Base-by-base conservation (phyloP, 345 rosid genomes). In the Citrus sp. region DNA sequence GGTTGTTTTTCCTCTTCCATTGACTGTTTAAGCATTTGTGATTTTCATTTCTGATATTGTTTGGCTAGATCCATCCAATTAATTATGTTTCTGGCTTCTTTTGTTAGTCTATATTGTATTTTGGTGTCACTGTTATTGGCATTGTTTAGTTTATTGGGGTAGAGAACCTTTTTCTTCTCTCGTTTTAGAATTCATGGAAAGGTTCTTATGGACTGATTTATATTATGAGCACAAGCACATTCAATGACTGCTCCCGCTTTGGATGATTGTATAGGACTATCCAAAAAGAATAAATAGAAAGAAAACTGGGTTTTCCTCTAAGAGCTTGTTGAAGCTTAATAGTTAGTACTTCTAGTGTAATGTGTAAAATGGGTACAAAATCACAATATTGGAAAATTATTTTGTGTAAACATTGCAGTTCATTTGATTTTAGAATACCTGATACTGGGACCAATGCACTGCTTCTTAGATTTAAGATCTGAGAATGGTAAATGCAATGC, bases 1-100 rank as follows among this genome's bases (percentile, higher is more conserved):
- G 94, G 97, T 89, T 80, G 14, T 12, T 62, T n/a, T 68, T 56
- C 58, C 3, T 40, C 69, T 51, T 5, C 51, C 72, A 61, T 30
- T 67, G 56, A 22, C 68, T 38, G 27, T 40, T 46, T 76, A 3
- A 18, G 37, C 28, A 5, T 70, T 54, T 74, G 2, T 12, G 9
- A 84, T 59, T 76, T 76, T 34, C 34, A 35, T 32, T 76, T 75
- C 54, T 76, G 72, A 64, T 67, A n/a, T 65, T n/a, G 16, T 30
- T 42, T 10, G 3, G 46, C 46, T 32, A 27, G 60, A 74, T 59
- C 58, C 51, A 46, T 46, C 51, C 14, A 13, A 46, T 13, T 42
- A 49, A 34, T 56, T 72, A 10, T 21, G 30, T 32, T 34, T 32
- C 35, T 32, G 40, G 24, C 5, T 32, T 6, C 19, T 56, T 59